A percentile compares a stretch with the other conserved stretches of the same genome.
Conservation (phyloP, 345 rosid genomes). For the Populus simonii region DNA sequence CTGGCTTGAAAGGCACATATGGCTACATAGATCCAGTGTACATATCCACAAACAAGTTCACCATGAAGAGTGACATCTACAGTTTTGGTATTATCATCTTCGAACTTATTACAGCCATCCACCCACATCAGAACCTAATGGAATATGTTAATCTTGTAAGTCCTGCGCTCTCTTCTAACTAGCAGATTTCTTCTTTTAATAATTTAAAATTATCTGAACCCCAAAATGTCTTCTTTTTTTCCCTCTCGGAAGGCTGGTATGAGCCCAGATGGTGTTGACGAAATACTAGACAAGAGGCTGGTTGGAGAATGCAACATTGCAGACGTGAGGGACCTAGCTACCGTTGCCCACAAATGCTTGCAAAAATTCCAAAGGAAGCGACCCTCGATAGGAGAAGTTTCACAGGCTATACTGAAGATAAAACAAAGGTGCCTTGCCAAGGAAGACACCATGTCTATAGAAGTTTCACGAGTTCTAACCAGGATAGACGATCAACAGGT, state of each 20-base stretch:
- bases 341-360: conserved; percentile 66
- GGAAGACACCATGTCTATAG: conserved; percentile 45
- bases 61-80: conserved; percentile 81
- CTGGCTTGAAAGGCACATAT: conserved; percentile 87
- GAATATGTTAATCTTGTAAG: conserved; percentile 87
- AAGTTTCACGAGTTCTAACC: conserved; percentile 57
- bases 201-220: background rate
- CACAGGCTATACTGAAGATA: conserved; percentile 70
- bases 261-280: conserved; percentile 82
- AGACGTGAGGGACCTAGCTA: conserved; percentile 71
- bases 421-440: conserved; percentile 41
- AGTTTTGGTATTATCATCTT: conserved; percentile 89
- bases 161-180: background rate
- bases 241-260: conserved; percentile 58
- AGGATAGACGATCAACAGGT: conserved; percentile 66
- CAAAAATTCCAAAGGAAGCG: conserved; percentile 69
- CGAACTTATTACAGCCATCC: conserved; percentile 90
- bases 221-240: background rate
- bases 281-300: conserved; percentile 70
- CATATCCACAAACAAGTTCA: conserved; percentile 76
- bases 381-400: conserved; percentile 77
- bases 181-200: background rate
- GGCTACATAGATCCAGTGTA: conserved; percentile 90
- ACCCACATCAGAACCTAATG: conserved; percentile 91
- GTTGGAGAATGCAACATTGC: conserved; percentile 53